Base-by-base conservation (phyloP, 805 yeast genomes). In the Ogataea haglerorum region DNA sequence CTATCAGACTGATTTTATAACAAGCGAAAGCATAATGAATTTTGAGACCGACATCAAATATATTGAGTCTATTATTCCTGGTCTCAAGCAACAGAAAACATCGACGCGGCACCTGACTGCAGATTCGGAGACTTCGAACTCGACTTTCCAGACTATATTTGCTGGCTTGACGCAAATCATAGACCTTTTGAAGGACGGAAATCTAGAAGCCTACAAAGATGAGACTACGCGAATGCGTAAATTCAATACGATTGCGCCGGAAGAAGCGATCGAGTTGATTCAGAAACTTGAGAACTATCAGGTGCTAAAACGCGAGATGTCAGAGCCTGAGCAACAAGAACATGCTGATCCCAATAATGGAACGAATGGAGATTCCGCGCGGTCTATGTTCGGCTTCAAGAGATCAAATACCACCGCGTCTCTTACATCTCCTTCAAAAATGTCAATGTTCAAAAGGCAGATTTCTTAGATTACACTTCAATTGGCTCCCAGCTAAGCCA, bases 401-500 rank as follows among this genome's bases (percentile, higher is more conserved):
- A 45, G 61, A 33, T 36, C 46, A 16, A 40, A 50, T 2, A 45
- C 56, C n/a, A 43, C 49, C 5, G 26, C 34, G 14, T 30, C 48
- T 23, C 27, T 50, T 28, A 40, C 36, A 6, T 42, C 52, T 8
- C 50, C 56, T 15, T 46, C 52, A 15, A 52, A 52, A 30, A 33
- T 49, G 26, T 51, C 51, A 10, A 52, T 52, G 49, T 27, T 38
- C 14, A 40, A 30, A 18, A n/a, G 40, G 21, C 40, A 29, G 22
- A 24, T 35, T 5, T 39, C 43, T 14, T 40, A 22, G 19, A n/a
- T 22, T n/a, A 36, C 9, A 34, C 13, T n/a, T 32, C 50, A 6
- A 70, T 66, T 2, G 51, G 53, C 57, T 89, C 95, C 90, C 95
- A 90, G 6, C 88, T 80, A 13, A 91, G 65, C 98, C 98, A 93